Evolutionary conservation across 306 rosid species (phyloP), one percentile per base, ranked within the genome.

Genomic region (Prunus mume): DNA sequence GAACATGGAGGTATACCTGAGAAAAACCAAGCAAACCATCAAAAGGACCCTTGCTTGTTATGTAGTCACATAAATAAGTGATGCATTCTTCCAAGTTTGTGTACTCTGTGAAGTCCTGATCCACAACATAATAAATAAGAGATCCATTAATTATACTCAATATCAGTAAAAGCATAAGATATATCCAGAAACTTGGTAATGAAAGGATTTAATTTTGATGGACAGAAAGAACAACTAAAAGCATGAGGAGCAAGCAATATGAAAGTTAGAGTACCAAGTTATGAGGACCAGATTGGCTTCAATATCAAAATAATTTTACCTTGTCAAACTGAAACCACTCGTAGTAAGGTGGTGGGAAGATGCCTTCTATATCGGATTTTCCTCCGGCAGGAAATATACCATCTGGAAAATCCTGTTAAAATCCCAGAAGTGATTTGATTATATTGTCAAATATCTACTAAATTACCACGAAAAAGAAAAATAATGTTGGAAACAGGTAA

Each of bases 291-390:
- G 19, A 15, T 28, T 18, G n/a, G 3, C 2, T 51, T n/a, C n/a
- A n/a, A n/a, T n/a, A 19, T 0, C 15, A 51, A 30, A 62, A 65
- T 12, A 20, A 9, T 18, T 20, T 20, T 84, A 90, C 97, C 96
- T 88, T 86, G 80, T 85, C 65, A 15, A 86, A 93, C 79, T 93
- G 98, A 80, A 91, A 93, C 98, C 98, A 91, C 88, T 93, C 98
- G 64, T 74, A 91, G 70, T 88, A 91, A 28, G 98, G 96, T 50
- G 96, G 94, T 68, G 93, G 96, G 81, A 86, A 93, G 71, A 91
- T 73, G 78, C 94, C 89, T 81, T 93, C 97, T 10, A 91, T 90
- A 52, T 93, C 97, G 60, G 97, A 93, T 70, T 93, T 93, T 69
- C 98, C 98, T 82, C 88, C 88, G 0, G 98, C 96, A 0, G 96